phyloP scores from a whole-genome alignment of 2,329 filamentous ascomycete genomes.

The Xylaria arbuscula region DNA sequence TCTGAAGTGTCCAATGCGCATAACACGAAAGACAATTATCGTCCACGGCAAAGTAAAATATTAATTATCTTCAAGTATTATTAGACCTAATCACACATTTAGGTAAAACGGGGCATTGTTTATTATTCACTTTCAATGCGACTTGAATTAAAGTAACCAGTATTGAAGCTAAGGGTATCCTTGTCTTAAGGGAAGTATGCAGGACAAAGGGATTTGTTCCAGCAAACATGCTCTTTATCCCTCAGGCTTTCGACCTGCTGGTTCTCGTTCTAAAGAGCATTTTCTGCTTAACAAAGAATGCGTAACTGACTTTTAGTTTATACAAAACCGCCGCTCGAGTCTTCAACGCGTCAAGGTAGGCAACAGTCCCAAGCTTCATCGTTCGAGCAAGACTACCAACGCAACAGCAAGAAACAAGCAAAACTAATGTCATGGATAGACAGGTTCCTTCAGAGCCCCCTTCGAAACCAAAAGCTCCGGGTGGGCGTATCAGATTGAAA shows the following conservation, averaged over 20 bases:
- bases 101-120: too few relatives aligned
- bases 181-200: background rate
- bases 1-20: too few relatives aligned
- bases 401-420: background rate
- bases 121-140: too few relatives aligned
- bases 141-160: too few relatives aligned
- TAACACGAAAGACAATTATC: too few relatives aligned
- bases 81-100: too few relatives aligned
- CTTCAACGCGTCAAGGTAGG: background rate
- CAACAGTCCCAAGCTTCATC: background rate
- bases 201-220: constrained; percentile 22
- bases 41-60: too few relatives aligned
- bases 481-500: background rate
- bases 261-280: constrained; percentile 11
- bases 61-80: too few relatives aligned
- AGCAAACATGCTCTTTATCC: background rate
- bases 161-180: too few relatives aligned
- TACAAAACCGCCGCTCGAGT: constrained; percentile 23
- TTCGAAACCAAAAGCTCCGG: background rate
- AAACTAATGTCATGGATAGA: background rate
- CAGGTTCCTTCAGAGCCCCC: background rate
- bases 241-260: background rate
- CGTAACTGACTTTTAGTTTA: constrained; percentile 3
- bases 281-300: constrained; percentile 26
- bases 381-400: background rate